phyloP scores from a whole-genome alignment of 768 basidiomycete genomes.

The Termitomyces bulborhizus region DNA sequence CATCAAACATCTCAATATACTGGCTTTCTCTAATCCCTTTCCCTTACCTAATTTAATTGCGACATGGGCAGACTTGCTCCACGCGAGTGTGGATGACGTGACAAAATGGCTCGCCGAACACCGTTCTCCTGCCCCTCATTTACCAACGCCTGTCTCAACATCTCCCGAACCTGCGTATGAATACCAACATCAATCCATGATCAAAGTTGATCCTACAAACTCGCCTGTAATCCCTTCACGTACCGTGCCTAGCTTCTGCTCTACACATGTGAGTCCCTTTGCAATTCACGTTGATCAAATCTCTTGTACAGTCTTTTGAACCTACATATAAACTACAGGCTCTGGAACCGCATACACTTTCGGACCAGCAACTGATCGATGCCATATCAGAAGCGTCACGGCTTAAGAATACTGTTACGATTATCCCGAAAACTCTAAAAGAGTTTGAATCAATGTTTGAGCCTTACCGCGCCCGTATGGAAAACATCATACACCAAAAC shows the following conservation, averaged over 20 bases:
- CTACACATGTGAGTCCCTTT: slow-evolving; percentile 2
- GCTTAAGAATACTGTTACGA: not conserved
- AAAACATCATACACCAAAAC: slow-evolving; percentile 8
- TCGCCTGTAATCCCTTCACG: slow-evolving; percentile 14
- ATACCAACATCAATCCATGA: slow-evolving; percentile 1
- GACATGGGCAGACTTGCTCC: slow-evolving; percentile 25
- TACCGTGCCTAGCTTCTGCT: not conserved
- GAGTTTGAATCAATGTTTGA: slow-evolving; percentile 16
- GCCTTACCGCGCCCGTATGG: slow-evolving; percentile 9
- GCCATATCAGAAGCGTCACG: slow-evolving; percentile 17
- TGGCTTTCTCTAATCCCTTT: slow-evolving; percentile 15
- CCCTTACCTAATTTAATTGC: slow-evolving; percentile 20
- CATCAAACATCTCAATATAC: slow-evolving; percentile 17
- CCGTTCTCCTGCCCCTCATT: slow-evolving; percentile 10
- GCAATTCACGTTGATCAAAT: not conserved
- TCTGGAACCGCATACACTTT: slow-evolving; percentile 11
- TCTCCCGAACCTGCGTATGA: slow-evolving; percentile 16
- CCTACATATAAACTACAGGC: slow-evolving; percentile 6
- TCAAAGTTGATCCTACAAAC: slow-evolving; percentile 13
- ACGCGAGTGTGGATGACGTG: slow-evolving; percentile 17
- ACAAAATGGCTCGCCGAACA: slow-evolving; percentile 16
- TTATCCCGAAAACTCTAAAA: slow-evolving; percentile 2
- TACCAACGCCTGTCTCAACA: slow-evolving; percentile 19
- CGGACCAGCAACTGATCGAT: slow-evolving; percentile 9
- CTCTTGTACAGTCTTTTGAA: too few relatives aligned